Conservation (phyloP, 202 grass and related monocot genomes). For the Setaria italica region DNA sequence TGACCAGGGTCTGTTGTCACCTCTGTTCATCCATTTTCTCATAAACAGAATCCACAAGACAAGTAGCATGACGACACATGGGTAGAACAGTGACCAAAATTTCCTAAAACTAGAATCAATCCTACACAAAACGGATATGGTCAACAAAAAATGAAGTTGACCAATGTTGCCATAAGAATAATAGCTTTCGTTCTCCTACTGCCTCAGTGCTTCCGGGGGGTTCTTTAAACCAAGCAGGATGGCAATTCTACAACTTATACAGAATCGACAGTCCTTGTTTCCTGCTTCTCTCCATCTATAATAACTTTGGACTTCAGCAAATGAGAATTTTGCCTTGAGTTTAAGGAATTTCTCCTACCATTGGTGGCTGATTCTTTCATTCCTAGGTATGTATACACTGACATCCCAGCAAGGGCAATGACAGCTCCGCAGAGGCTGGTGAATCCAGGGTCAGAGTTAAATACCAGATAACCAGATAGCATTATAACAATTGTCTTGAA, state of each 20-base stretch:
- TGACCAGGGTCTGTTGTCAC: not conserved
- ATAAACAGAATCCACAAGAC: not conserved
- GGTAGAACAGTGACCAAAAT: conserved; percentile 20
- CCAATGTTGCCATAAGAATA: conserved; percentile 46
- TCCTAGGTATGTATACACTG: conserved; percentile 86
- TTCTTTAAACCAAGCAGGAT: conserved; percentile 28
- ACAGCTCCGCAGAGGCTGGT: conserved; percentile 77
- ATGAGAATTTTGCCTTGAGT: conserved; percentile 54
- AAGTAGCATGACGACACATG: not conserved
- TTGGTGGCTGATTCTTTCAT: conserved; percentile 42
- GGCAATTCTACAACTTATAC: conserved; percentile 50
- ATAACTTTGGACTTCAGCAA: conserved; percentile 61
- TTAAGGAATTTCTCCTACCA: conserved; percentile 48
- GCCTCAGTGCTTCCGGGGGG: not conserved
- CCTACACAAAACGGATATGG: conserved; percentile 23
- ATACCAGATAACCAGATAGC: conserved; percentile 79
- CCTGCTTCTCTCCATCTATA: conserved; percentile 59
- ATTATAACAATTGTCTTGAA: conserved; percentile 95
- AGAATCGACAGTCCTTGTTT: conserved; percentile 53
- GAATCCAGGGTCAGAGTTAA: conserved; percentile 85
- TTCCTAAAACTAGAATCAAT: conserved; percentile 36
- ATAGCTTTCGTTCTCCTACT: not conserved
- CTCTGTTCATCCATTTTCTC: not conserved
- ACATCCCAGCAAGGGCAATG: conserved; percentile 85
- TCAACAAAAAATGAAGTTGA: conserved; percentile 9